These are phyloP conservation scores for Curvularia hawaiiensis DNA, from an alignment of 2,329 filamentous ascomycete species.

Conservation along the genomic window DNA sequence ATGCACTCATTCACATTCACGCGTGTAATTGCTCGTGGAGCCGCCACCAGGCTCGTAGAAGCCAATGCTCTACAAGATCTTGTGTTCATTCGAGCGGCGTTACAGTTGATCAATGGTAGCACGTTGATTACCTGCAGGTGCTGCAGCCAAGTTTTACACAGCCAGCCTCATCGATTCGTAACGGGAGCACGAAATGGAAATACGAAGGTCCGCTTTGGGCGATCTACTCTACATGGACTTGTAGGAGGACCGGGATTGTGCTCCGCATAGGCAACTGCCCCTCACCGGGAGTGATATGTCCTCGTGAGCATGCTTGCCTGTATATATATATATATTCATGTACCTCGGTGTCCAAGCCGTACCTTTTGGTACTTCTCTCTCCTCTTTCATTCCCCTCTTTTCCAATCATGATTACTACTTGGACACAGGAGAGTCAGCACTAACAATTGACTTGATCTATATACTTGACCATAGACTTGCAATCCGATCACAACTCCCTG, in stretches of 20 bases:
- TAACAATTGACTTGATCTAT: neutral
- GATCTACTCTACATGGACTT: neutral
- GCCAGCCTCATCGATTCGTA: neutral
- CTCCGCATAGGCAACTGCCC: neutral
- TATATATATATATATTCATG: neutral
- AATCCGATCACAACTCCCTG: neutral
- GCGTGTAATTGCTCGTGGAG: neutral
- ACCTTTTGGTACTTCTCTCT: neutral
- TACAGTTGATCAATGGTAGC: neutral
- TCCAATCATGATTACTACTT: neutral
- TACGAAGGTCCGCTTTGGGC: neutral
- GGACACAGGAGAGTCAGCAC: too few species aligned
- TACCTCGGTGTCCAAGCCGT: neutral
- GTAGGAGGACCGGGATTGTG: neutral
- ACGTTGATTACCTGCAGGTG: neutral
- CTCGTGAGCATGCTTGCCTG: neutral
- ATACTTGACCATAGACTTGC: neutral
- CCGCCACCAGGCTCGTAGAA: neutral
- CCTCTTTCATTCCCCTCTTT: neutral
- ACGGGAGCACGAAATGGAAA: neutral
- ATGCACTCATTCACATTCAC: neutral
- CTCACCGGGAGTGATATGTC: neutral
- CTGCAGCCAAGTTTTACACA: neutral
- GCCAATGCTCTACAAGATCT: neutral
- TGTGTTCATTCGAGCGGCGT: neutral